Conservation (phyloP, 139 green algal genomes). For the Gonium pectorale region DNA sequence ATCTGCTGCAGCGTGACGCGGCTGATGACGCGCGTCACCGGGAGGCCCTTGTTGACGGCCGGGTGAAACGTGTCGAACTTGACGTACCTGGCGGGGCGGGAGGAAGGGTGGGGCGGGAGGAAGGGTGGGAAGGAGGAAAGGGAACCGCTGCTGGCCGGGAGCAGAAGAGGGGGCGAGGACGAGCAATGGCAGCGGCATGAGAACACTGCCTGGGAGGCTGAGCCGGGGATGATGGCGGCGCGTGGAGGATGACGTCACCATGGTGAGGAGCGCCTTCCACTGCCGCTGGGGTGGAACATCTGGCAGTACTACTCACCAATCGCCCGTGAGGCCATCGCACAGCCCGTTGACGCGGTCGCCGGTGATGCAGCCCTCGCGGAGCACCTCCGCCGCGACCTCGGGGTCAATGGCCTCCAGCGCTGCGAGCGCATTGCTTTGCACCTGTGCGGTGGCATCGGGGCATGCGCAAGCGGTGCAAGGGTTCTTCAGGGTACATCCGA, state of each 20-base stretch:
- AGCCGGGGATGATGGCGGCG: too few relatives aligned
- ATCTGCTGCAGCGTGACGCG: constrained; percentile 81
- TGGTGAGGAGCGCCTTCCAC: too few relatives aligned
- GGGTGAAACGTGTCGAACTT: constrained; percentile 99
- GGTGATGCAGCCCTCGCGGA: constrained; percentile 85
- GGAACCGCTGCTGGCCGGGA: too few relatives aligned
- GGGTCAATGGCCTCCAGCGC: constrained; percentile 89
- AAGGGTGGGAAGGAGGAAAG: too few relatives aligned
- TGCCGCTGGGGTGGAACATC: too few relatives aligned
- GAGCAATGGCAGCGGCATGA: too few relatives aligned
- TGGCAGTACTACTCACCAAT: constrained; percentile 81
- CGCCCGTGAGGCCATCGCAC: constrained; percentile 89
- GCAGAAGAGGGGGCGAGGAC: too few relatives aligned
- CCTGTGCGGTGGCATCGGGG: constrained; percentile 50
- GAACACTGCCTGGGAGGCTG: too few relatives aligned
- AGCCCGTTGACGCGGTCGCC: constrained; percentile 93
- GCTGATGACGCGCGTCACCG: constrained; percentile 95
- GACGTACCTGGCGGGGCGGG: constrained; percentile 95
- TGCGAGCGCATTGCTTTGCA: constrained; percentile 92
- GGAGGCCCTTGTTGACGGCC: constrained; percentile 89
- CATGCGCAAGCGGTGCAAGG: too few relatives aligned
- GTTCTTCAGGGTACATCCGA: too few relatives aligned
- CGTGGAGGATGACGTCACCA: too few relatives aligned
- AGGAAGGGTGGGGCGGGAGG: too few relatives aligned
- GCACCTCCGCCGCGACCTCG: constrained; percentile 74